Evolutionary conservation across 1,139 yeast genomes (phyloP), one percentile per base, ranked within the genome.

Genomic region (Debaryomycetaceae sp.): DNA sequence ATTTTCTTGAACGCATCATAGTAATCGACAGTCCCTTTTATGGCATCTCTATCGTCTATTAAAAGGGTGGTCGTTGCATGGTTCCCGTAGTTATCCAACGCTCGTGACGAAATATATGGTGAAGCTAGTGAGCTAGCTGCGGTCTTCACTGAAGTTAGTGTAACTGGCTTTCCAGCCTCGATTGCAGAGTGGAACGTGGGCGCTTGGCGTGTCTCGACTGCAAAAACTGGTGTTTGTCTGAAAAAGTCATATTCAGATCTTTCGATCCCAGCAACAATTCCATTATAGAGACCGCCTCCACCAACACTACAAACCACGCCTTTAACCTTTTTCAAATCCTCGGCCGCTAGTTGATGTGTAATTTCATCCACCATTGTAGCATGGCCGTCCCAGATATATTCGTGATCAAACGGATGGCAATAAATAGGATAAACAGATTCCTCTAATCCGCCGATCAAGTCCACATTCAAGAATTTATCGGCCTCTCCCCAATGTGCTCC

Each of bases 281-380:
- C 93, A 54, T 75, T 73, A 63, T 78, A 83, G 30, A 85, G 69
- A 0, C 93, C 91, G 6, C 90, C 91, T 5, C 91, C 93, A 6
- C 91, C 93, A 42, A 81, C 81, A 24, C 89, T 79, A 54, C 87
- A 76, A 0, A 83, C 79, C 37, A 85, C 67, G 0, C 83, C 88
- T 51, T 75, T 81, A 6, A 86, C 70, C 36, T 64, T 65, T 14
- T 45, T 36, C 7, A 59, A 45, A 6, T 63, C 63, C 1, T 43
- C 49, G 5, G 46, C 40, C 1, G 59, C 48, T 38, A 82, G 56
- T 50, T 80, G 80, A 13, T 39, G 33, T 1, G 66, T 65, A 8
- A 84, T 67, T 57, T 85, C 93, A 48, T 79, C 82, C 4, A 85
- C 68, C 54, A 85, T 63, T 0, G 77, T 56, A 0, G 85, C 67